phyloP scores from a whole-genome alignment of 73 alveolate species.

The Paramecium sexaurelia region DNA sequence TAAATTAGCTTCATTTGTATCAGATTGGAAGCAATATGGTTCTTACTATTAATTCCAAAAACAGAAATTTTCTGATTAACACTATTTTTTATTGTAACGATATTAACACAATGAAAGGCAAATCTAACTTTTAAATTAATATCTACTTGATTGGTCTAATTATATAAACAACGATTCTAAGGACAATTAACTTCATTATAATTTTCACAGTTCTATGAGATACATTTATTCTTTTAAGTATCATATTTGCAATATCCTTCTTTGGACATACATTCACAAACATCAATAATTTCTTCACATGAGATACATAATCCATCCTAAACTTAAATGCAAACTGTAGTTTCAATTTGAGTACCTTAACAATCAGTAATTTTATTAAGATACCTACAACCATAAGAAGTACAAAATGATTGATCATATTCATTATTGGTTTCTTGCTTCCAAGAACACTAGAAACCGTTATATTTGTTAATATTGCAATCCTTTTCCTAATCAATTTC shows the following conservation, averaged over 20 bases:
- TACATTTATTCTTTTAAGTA: not conserved
- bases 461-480: not conserved
- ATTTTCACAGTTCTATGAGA: not conserved
- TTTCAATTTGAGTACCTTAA: not conserved
- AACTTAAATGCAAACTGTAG: not conserved
- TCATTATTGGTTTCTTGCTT: too few species aligned
- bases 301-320: not conserved
- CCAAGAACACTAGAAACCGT: not conserved
- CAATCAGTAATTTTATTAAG: not conserved
- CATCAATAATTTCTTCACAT: conserved; percentile 20
- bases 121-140: not conserved
- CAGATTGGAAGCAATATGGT: too few species aligned
- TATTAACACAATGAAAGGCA: not conserved
- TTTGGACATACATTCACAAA: not conserved
- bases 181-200: not conserved
- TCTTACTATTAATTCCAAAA: too few species aligned
- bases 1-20: too few species aligned
- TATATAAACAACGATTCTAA: not conserved
- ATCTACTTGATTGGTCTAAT: not conserved
- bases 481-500: not conserved
- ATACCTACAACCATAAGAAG: not conserved
- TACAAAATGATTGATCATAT: not conserved
- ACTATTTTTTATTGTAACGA: too few species aligned
- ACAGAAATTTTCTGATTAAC: not conserved
- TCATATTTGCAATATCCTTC: not conserved